These are phyloP conservation scores for Omphalotus guepiniiformis DNA, from an alignment of 768 basidiomycete species.

Conservation along the genomic window DNA sequence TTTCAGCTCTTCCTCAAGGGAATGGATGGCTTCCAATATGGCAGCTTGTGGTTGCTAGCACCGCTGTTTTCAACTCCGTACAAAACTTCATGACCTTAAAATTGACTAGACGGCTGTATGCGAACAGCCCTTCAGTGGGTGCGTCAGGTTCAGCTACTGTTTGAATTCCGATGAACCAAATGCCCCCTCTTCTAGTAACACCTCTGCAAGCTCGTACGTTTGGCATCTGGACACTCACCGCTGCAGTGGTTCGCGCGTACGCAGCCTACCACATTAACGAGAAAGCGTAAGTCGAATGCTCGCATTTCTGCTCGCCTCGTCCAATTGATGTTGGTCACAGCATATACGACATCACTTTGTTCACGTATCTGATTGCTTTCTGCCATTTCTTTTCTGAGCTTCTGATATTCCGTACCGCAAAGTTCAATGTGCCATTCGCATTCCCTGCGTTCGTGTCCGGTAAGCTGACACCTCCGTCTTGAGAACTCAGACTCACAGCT, in stretches of 20 bases:
- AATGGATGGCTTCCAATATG: slow-evolving; percentile 80
- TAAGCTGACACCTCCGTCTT: slow-evolving; percentile 46
- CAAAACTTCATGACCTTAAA: slow-evolving; percentile 80
- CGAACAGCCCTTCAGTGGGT: slow-evolving; percentile 26
- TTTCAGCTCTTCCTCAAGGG: slow-evolving; percentile 56
- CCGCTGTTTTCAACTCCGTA: slow-evolving; percentile 80
- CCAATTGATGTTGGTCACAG: slow-evolving; percentile 36
- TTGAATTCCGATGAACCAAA: too few species aligned
- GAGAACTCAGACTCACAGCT: too few species aligned
- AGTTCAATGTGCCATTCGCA: slow-evolving; percentile 52
- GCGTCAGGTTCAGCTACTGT: background rate
- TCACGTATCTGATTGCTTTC: slow-evolving; percentile 88
- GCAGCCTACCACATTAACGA: slow-evolving; percentile 86
- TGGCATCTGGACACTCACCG: slow-evolving; percentile 85
- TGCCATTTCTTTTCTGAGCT: slow-evolving; percentile 86
- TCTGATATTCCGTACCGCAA: slow-evolving; percentile 76
- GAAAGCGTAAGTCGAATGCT: slow-evolving; percentile 56
- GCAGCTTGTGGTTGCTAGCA: slow-evolving; percentile 76
- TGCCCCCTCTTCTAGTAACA: slow-evolving; percentile 75
- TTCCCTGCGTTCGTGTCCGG: slow-evolving; percentile 84
- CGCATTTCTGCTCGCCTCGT: slow-evolving; percentile 9
- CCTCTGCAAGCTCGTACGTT: slow-evolving; percentile 85
- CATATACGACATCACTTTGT: slow-evolving; percentile 83
- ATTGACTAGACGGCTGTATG: slow-evolving; percentile 77
- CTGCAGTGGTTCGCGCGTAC: slow-evolving; percentile 78